Evolutionary conservation across 208 protist genomes (phyloP).

Genomic region (Herpetomonas samuelpessoai): DNA sequence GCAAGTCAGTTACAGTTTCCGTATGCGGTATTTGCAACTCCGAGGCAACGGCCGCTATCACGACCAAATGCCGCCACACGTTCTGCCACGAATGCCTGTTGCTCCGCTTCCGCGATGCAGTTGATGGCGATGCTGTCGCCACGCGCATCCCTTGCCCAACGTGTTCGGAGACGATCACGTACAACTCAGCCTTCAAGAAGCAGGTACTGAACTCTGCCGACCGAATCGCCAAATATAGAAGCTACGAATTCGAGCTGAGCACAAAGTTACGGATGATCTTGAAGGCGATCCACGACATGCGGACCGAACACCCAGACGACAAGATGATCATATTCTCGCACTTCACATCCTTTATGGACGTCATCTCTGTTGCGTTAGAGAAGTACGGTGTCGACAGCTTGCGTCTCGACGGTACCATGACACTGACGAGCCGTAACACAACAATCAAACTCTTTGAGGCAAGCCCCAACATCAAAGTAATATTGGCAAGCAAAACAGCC

Average conservation of each 20-base stretch:
- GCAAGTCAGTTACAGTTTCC: constrained; percentile 46
- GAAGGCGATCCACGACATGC: constrained; percentile 66
- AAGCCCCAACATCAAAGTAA: constrained; percentile 48
- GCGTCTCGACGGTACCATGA: constrained; percentile 93
- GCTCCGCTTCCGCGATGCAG: constrained; percentile 68
- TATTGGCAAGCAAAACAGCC: constrained; percentile 94
- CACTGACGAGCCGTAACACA: constrained; percentile 56
- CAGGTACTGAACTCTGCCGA: constrained; percentile 49
- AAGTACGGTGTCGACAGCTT: constrained; percentile 61
- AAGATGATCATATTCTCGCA: constrained; percentile 98
- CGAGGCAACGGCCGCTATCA: constrained; percentile 45
- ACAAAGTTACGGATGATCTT: constrained; percentile 88
- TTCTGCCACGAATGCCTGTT: constrained; percentile 89
- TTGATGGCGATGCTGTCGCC: constrained; percentile 71
- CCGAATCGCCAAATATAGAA: constrained; percentile 74
- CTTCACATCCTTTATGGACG: constrained; percentile 97
- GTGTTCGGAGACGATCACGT: constrained; percentile 42
- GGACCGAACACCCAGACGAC: constrained; percentile 54
- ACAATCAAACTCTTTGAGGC: constrained; percentile 80
- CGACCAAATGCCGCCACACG: constrained; percentile 77
- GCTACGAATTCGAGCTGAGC: constrained; percentile 64
- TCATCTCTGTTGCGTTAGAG: constrained; percentile 88
- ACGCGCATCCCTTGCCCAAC: constrained; percentile 57
- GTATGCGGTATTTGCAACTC: constrained; percentile 81
- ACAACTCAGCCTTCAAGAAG: constrained; percentile 64